Conservation (phyloP, 306 rosid species). For the Cucurbita maxima region DNA sequence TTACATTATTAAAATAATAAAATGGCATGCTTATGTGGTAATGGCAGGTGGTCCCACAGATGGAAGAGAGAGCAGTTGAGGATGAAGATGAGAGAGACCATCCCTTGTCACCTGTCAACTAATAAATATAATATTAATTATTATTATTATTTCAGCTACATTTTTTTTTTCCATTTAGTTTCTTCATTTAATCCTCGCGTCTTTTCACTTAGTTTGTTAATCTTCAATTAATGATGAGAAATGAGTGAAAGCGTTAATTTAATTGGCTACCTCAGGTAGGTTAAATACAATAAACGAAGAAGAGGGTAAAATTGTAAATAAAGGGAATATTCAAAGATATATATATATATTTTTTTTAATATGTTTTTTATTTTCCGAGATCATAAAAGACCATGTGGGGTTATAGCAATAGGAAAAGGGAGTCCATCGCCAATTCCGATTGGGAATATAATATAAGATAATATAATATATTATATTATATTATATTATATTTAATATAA, state of each 20-base stretch:
- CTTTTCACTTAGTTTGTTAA: background rate
- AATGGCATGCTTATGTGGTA: background rate
- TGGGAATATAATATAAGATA: background rate
- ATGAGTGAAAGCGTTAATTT: background rate
- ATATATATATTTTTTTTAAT: too few relatives aligned
- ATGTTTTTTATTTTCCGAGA: background rate
- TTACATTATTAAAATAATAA: background rate
- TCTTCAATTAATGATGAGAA: background rate
- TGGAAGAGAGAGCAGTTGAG: conserved; percentile 15
- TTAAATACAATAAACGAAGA: too few relatives aligned
- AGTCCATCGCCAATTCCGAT: background rate
- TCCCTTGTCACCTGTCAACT: background rate
- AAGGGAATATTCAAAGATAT: background rate
- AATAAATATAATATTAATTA: background rate
- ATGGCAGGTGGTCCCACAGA: conserved; percentile 67
- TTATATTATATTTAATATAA: too few relatives aligned
- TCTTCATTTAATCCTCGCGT: background rate
- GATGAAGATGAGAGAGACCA: conserved; percentile 11
- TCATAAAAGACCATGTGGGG: background rate
- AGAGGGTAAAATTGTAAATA: background rate
- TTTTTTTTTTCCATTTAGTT: background rate
- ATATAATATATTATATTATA: background rate
- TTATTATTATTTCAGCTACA: background rate
- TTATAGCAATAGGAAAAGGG: background rate
- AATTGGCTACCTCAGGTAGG: background rate